Evolutionary conservation across 2,329 filamentous ascomycete genomes (phyloP).

Genomic region (Hymenoscyphus infarciens): DNA sequence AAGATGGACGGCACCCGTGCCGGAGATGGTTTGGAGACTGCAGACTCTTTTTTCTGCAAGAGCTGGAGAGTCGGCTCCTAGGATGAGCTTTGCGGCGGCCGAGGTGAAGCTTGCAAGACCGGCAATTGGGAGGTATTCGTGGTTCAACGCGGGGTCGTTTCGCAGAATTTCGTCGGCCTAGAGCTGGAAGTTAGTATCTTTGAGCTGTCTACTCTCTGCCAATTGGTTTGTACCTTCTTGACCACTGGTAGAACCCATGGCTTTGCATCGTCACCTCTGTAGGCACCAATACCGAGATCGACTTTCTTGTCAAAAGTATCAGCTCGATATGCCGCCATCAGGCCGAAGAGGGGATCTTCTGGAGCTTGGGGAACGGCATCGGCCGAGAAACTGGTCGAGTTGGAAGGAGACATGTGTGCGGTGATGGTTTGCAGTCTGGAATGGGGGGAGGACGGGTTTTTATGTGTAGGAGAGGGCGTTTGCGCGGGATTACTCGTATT

Average conservation of each 20-base stretch:
- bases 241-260: constrained; percentile 96
- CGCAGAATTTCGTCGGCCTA: constrained; percentile 89
- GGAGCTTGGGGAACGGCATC: constrained; percentile 82
- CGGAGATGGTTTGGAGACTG: constrained; percentile 92
- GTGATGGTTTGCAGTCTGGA: constrained; percentile 58
- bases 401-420: constrained; percentile 60
- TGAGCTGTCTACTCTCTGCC: background rate
- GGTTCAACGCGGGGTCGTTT: constrained; percentile 86
- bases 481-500: background rate
- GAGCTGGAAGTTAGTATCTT: constrained; percentile 14
- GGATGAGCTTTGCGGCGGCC: constrained; percentile 86
- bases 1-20: constrained; percentile 90
- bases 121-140: constrained; percentile 97
- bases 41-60: constrained; percentile 76
- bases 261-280: constrained; percentile 91
- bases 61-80: constrained; percentile 76
- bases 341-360: constrained; percentile 90
- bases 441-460: constrained; percentile 39
- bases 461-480: constrained; percentile 3
- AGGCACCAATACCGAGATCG: constrained; percentile 88
- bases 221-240: constrained; percentile 68
- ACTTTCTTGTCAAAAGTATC: constrained; percentile 79
- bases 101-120: constrained; percentile 81
- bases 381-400: constrained; percentile 66
- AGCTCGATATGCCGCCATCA: constrained; percentile 82